Conservation (phyloP, 805 yeast species). For the Tetrapisispora arboricola region DNA sequence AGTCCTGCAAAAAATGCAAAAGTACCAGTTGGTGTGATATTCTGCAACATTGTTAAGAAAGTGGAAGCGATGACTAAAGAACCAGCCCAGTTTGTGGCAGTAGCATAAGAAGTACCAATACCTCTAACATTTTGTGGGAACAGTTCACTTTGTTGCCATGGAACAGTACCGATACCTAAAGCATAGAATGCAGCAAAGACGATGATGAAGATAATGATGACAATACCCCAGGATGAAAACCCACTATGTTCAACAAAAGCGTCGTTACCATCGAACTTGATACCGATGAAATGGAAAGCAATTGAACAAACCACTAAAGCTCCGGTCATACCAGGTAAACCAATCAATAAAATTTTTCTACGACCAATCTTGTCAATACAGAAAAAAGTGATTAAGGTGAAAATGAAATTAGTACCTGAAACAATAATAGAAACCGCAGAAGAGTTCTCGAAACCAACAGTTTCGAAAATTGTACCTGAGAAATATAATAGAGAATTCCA, state of each 20-base stretch:
- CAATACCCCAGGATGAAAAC: slow-evolving; percentile 77
- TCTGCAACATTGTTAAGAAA: slow-evolving; percentile 86
- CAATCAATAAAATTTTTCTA: slow-evolving; percentile 63
- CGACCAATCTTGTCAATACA: slow-evolving; percentile 85
- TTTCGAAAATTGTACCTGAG: slow-evolving; percentile 82
- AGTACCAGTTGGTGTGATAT: slow-evolving; percentile 91
- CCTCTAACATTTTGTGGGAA: slow-evolving; percentile 93
- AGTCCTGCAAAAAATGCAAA: slow-evolving; percentile 84
- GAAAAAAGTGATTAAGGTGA: slow-evolving; percentile 77
- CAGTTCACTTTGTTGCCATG: slow-evolving; percentile 96
- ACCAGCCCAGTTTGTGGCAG: slow-evolving; percentile 94
- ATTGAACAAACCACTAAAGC: slow-evolving; percentile 74
- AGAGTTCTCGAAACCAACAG: slow-evolving; percentile 79
- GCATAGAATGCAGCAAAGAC: slow-evolving; percentile 84
- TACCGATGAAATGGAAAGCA: slow-evolving; percentile 79
- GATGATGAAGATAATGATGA: slow-evolving; percentile 78
- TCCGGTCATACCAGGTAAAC: slow-evolving; percentile 78
- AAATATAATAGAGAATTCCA: slow-evolving; percentile 95
- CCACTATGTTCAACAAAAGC: slow-evolving; percentile 36
- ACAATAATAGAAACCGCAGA: slow-evolving; percentile 92
- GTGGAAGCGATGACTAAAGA: slow-evolving; percentile 84
- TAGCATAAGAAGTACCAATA: slow-evolving; percentile 80
- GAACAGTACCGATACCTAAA: slow-evolving; percentile 91
- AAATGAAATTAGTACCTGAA: slow-evolving; percentile 88
- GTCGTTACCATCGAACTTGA: slow-evolving; percentile 42